Evolutionary conservation across 2,329 filamentous ascomycete species (phyloP).

Genomic region (Trichoderma koningiopsis): DNA sequence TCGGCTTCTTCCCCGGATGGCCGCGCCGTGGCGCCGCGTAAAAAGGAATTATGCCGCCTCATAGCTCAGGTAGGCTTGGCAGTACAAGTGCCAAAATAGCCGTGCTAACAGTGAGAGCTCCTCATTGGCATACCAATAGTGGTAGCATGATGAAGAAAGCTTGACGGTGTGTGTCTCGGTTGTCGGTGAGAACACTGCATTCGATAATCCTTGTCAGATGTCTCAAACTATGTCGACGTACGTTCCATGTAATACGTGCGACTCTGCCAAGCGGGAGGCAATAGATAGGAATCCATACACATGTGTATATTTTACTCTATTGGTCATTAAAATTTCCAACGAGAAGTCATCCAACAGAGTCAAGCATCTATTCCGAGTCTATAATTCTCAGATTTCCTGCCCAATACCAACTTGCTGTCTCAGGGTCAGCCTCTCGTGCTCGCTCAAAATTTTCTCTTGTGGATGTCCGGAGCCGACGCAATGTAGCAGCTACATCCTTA

Average conservation of each 20-base stretch:
- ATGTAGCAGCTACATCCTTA: neutral
- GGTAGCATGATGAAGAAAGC: neutral
- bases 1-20: neutral
- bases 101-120: neutral
- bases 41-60: neutral
- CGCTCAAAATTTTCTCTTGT: neutral
- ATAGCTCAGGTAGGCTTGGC: neutral
- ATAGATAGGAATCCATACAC: neutral
- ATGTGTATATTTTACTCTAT: neutral
- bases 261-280: neutral
- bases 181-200: neutral
- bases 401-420: neutral
- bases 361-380: neutral
- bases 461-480: neutral
- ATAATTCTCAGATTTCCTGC: neutral
- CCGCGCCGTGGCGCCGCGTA: neutral
- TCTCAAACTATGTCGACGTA: neutral
- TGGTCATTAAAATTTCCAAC: neutral
- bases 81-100: neutral
- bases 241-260: neutral
- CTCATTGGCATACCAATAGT: neutral
- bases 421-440: neutral
- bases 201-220: neutral
- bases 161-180: conserved; percentile 7
- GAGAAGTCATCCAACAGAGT: neutral